A percentile compares a stretch with the other conserved stretches of the same genome.
Evolutionary conservation across 2,329 filamentous ascomycete genomes (phyloP).

Genomic region (Colletotrichum salicis): DNA sequence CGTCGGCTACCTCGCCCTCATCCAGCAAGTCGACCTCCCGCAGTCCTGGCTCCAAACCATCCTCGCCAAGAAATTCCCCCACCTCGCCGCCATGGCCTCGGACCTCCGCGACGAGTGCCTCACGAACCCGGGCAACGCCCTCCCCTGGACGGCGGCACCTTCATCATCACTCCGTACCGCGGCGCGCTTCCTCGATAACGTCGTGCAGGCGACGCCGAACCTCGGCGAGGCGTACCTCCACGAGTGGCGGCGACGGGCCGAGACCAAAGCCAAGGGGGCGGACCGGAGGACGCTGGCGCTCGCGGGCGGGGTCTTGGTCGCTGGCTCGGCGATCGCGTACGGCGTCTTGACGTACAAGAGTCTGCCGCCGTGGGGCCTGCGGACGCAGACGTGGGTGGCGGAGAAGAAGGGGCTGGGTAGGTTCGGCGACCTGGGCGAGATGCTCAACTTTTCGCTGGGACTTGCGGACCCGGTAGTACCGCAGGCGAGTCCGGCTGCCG

Average conservation of each 20-base stretch:
- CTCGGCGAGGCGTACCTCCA: constrained; percentile 48
- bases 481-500: constrained; percentile 12
- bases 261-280: constrained; percentile 44
- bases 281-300: constrained; percentile 44
- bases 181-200: constrained; percentile 46
- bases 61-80: constrained; percentile 41
- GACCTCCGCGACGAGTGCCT: constrained; percentile 41
- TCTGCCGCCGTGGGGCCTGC: constrained; percentile 57
- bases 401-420: constrained; percentile 48
- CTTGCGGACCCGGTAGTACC: constrained; percentile 16
- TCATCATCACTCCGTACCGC: constrained; percentile 39
- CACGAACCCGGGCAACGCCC: constrained; percentile 32
- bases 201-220: constrained; percentile 48
- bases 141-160: constrained; percentile 41
- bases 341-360: constrained; percentile 52
- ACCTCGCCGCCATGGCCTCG: constrained; percentile 45
- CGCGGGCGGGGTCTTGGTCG: constrained; percentile 46
- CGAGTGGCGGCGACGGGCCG: constrained; percentile 51
- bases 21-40: constrained; percentile 64
- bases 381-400: constrained; percentile 55
- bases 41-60: constrained; percentile 52
- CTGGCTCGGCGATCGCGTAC: constrained; percentile 52
- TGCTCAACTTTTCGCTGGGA: constrained; percentile 47
- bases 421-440: constrained; percentile 59
- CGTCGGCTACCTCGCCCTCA: constrained; percentile 81